Base-by-base conservation (phyloP, 257 asterid genomes). In the Nicotiana otophora region DNA sequence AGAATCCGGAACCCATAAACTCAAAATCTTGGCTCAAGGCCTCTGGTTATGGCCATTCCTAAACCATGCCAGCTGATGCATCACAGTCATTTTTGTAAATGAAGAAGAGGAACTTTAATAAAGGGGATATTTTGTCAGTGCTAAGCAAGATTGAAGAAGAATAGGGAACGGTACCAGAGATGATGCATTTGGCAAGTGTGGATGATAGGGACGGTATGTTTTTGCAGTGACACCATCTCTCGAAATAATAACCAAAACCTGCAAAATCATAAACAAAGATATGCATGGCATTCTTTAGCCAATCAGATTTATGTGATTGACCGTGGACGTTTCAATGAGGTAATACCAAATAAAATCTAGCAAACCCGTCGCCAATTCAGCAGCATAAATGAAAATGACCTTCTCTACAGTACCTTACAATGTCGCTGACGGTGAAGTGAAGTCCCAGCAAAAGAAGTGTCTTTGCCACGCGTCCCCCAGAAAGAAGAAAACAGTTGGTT, bases 171-270 rank as follows among this genome's bases (percentile, higher is more conserved):
- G 30, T 81, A 88, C 89, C 91, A 84, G 86, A 64, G 74, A 74
- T 33, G 86, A 64, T 58, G 62, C 74, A 57, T 68, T 39, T 42
- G 84, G 84, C 46, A 83, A 76, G 79, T 54, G 83, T 20, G 81
- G 17, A 75, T 81, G 83, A 64, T 77, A 64, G 74, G 84, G 55
- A 36, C 5, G 26, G 51, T 81, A 9, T 65, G 69, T 46, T 83
- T 82, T 76, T 86, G 91, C 81, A 86, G 74, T 55, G 83, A 84
- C 81, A 78, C 57, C 88, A 86, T 88, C 48, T 77, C 80, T 78
- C 39, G 67, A 82, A 46, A 51, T 20, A 6, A 46, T 55, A 81
- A 26, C 33, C 19, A 62, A 77, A 31, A 57, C 46, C 81, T 60
- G 19, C 30, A 19, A 51, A 48, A 82, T 51, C 20, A 16, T 16